Conservation (phyloP, 805 yeast species). For the Kregervanrija fluxuum region DNA sequence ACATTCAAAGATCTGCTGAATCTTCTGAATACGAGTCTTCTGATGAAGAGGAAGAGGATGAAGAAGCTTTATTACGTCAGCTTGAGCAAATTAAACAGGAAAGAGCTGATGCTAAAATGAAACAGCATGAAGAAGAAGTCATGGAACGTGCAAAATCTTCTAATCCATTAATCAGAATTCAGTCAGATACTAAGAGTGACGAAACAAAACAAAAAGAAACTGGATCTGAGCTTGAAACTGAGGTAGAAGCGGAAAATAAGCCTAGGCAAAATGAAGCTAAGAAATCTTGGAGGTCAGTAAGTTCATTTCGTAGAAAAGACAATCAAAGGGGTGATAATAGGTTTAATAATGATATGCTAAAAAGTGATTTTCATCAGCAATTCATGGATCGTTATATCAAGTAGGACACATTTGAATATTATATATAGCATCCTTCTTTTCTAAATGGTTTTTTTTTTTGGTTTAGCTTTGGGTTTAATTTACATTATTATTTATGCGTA, state of each 20-base stretch:
- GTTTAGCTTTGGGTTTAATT: too few species aligned
- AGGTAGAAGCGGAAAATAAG: not conserved
- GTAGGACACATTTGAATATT: slow-evolving; percentile 8
- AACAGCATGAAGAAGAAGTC: slow-evolving; percentile 21
- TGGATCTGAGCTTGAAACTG: slow-evolving; percentile 12
- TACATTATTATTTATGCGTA: too few species aligned
- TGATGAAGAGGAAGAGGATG: slow-evolving; percentile 43
- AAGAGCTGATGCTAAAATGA: slow-evolving; percentile 20
- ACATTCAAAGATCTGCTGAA: slow-evolving; percentile 8
- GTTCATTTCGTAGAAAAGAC: slow-evolving; percentile 22
- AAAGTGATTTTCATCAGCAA: slow-evolving; percentile 34
- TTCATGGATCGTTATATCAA: slow-evolving; percentile 34
- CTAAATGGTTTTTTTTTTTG: too few species aligned
- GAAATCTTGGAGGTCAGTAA: slow-evolving; percentile 31
- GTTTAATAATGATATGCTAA: slow-evolving; percentile 26
- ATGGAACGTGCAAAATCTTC: slow-evolving; percentile 17
- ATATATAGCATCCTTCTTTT: too few species aligned
- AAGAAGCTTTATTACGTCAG: slow-evolving; percentile 40
- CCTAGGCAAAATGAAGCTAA: not conserved
- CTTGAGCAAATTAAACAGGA: slow-evolving; percentile 32
- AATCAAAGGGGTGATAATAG: slow-evolving; percentile 7
- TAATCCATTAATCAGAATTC: slow-evolving; percentile 20
- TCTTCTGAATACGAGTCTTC: slow-evolving; percentile 19
- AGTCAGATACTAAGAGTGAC: slow-evolving; percentile 1
- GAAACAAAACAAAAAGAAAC: slow-evolving; percentile 8